Conservation (phyloP, 495 filamentous ascomycete genomes). For the Aspergillus nidulans region DNA sequence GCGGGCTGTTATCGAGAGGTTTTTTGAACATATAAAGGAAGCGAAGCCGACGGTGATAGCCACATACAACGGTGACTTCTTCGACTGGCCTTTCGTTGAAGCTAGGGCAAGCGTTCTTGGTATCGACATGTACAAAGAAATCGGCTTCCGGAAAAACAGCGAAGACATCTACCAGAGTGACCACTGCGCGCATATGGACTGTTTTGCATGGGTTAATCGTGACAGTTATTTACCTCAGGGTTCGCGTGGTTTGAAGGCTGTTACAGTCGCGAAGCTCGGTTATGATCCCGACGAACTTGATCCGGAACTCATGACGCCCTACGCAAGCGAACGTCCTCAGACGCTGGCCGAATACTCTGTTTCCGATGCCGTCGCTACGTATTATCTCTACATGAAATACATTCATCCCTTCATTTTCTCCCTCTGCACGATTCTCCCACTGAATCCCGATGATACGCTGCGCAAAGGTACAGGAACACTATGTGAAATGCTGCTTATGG, state of each 20-base stretch:
- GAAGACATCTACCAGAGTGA: constrained; percentile 95
- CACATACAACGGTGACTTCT: constrained; percentile 99
- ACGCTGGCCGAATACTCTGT: constrained; percentile 96
- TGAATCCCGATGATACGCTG: constrained; percentile 87
- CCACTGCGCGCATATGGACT: constrained; percentile 98
- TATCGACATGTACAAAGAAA: constrained; percentile 99
- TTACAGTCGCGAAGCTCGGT: constrained; percentile 94
- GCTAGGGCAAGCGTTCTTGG: constrained; percentile 84
- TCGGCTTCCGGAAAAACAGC: constrained; percentile 89
- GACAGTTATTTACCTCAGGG: constrained; percentile 98
- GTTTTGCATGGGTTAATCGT: constrained; percentile 97
- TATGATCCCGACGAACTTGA: constrained; percentile 99
- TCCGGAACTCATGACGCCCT: constrained; percentile 95
- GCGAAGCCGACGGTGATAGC: constrained; percentile 93
- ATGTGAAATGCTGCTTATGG: constrained; percentile 99
- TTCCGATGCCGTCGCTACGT: constrained; percentile 97
- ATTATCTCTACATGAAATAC: constrained; percentile 99
- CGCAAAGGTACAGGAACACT: constrained; percentile 96
- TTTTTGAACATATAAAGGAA: constrained; percentile 94
- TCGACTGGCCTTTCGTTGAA: constrained; percentile 99
- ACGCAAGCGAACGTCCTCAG: constrained; percentile 87
- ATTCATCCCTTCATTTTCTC: constrained; percentile 99
- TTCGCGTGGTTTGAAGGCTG: constrained; percentile 94
- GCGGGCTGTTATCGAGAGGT: constrained; percentile 79
- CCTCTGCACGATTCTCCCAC: constrained; percentile 89